These are phyloP conservation scores for Thozetella sp. DNA, from an alignment of 495 filamentous ascomycete species.

Conservation along the genomic window DNA sequence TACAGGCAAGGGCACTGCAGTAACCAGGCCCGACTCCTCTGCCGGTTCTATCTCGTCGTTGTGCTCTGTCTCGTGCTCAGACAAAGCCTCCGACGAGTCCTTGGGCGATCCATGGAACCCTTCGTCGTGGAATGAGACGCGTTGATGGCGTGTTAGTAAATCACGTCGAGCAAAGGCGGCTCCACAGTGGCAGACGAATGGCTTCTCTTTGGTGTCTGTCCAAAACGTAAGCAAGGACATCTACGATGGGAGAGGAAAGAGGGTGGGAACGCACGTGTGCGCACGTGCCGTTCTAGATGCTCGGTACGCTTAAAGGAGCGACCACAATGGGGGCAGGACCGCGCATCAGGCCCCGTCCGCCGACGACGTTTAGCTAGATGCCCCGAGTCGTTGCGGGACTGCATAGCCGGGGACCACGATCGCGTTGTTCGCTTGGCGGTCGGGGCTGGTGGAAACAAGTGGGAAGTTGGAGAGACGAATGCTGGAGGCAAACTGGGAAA, in stretches of 20 bases:
- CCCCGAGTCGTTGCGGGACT: background rate
- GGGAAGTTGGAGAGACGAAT: no score
- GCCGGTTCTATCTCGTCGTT: background rate
- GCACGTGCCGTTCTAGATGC: constrained; percentile 45
- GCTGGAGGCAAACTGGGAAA: no score
- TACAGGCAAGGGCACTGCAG: background rate
- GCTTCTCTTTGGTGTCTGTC: constrained; percentile 49
- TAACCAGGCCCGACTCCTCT: background rate
- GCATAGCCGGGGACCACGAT: constrained; percentile 14
- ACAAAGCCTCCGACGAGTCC: background rate
- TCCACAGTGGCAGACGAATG: constrained; percentile 48
- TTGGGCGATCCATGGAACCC: background rate
- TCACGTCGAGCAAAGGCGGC: constrained; percentile 47
- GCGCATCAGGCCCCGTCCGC: constrained; percentile 7
- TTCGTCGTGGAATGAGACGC: constrained; percentile 17
- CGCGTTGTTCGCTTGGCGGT: no score
- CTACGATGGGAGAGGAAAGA: constrained; percentile 6
- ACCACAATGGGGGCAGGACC: constrained; percentile 28
- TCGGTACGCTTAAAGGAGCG: constrained; percentile 34
- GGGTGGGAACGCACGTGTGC: constrained; percentile 36
- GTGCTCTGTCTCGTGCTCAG: background rate
- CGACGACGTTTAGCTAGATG: background rate
- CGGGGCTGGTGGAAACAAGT: no score
- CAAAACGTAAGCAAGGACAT: constrained; percentile 13
- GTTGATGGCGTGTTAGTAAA: constrained; percentile 46